Percentiles rank a stretch among this genome's conserved stretches.
phyloP scores from a whole-genome alignment of 495 filamentous ascomycete genomes.

The Penicillium cinerascens region DNA sequence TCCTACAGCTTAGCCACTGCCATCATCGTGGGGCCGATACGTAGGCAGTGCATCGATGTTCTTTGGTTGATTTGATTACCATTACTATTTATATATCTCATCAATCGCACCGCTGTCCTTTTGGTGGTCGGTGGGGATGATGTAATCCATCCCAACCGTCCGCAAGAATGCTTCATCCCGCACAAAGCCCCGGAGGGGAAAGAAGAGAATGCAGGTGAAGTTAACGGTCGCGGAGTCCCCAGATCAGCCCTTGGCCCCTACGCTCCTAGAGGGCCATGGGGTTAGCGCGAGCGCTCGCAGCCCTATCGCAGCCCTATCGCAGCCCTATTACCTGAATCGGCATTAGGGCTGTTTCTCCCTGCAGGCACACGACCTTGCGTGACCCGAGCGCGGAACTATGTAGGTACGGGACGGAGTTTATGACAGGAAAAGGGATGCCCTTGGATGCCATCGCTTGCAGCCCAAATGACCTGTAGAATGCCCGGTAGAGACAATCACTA shows the following conservation, averaged over 20 bases:
- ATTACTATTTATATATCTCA: background rate
- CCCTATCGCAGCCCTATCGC: background rate
- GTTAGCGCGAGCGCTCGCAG: background rate
- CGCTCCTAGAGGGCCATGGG: background rate
- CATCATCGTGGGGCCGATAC: background rate
- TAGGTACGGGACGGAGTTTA: background rate
- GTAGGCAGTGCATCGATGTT: background rate
- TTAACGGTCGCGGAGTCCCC: background rate
- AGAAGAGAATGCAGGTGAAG: background rate
- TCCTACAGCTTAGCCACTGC: background rate
- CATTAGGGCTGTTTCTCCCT: constrained; percentile 19
- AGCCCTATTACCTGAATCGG: constrained; percentile 28
- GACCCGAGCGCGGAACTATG: constrained; percentile 15
- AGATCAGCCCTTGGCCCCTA: constrained; percentile 3
- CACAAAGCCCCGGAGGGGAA: background rate
- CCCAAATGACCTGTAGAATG: background rate
- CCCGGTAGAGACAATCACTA: background rate
- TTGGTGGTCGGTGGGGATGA: background rate
- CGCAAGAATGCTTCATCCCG: background rate
- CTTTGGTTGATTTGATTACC: background rate
- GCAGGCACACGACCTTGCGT: constrained; percentile 18
- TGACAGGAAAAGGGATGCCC: background rate
- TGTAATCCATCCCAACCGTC: constrained; percentile 9
- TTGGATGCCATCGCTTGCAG: constrained; percentile 4
- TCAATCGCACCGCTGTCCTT: background rate